Base-by-base conservation (phyloP, 2,329 filamentous ascomycete genomes). In the Pestalotiopsis sp. region DNA sequence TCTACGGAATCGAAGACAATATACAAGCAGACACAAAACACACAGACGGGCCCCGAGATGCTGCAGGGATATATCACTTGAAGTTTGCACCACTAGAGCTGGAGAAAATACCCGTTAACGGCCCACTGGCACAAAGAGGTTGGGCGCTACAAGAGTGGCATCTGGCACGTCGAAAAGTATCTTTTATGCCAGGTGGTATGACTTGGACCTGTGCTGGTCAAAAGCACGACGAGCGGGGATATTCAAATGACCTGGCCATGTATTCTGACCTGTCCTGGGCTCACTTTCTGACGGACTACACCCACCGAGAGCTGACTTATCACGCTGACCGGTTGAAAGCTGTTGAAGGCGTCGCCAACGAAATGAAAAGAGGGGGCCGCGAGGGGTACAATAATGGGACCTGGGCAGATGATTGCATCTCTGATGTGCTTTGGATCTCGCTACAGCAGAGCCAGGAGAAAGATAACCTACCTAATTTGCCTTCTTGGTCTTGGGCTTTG, bases 41-140 rank as follows among this genome's bases (percentile, higher is more conserved):
- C 2, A 12, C 14, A 12, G 3, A 58, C 12, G 12, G 0, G 2
- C 1, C 4, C 56, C 20, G 12, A 13, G 0, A 17, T 3, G 5
- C 14, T 2, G 13, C 13, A 2, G 56, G 5, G 0, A 14, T 4
- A 4, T 58, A 58, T 27, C 56, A 58, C 7, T 20, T 58, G 17
- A 5, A 0, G 1, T 58, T 58, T 27, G 5, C 56, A 58, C 56
- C 56, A 11, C 56, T 2, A 58, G 23, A n/a, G n/a, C n/a, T n/a
- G n/a, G n/a, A n/a, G n/a, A n/a, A n/a, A n/a, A n/a, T n/a, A n/a
- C n/a, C n/a, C n/a, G n/a, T n/a, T n/a, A n/a, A n/a, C n/a, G n/a
- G 20, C 1, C 56, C 56, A 4, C 4, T 58, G 1, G 56, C 56
- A 2, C 5, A 23, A 58, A 58, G 56, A 14, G 56, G 20, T 14